Evolutionary conservation across 257 asterid genomes (phyloP).

Genomic region (Jacaranda copaia): DNA sequence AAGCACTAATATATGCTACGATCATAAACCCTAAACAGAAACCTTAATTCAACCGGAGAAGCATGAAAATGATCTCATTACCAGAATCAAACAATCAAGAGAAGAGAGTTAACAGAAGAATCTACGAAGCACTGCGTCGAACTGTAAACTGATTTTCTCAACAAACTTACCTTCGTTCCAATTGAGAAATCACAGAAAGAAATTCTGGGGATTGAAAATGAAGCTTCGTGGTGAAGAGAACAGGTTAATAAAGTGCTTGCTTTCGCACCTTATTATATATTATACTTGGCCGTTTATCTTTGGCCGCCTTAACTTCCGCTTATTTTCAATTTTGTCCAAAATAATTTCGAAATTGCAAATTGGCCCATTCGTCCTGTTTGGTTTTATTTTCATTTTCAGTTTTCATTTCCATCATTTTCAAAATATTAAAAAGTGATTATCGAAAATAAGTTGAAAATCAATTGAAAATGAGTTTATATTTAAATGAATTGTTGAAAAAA

Average conservation of each 20-base stretch:
- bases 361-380: not conserved
- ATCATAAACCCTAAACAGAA: slow-evolving; percentile 19
- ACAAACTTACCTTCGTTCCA: slow-evolving; percentile 17
- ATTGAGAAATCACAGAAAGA: slow-evolving; percentile 5
- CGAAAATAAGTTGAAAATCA: too few relatives aligned
- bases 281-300: not conserved
- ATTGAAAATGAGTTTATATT: too few relatives aligned
- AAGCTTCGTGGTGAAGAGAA: slow-evolving; percentile 32
- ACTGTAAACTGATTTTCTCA: not conserved
- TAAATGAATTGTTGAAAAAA: too few relatives aligned
- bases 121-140: too few relatives aligned
- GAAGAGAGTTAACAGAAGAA: not conserved
- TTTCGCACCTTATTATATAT: not conserved
- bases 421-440: too few relatives aligned
- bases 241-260: not conserved
- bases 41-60: not conserved
- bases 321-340: slow-evolving; percentile 5
- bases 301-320: slow-evolving; percentile 1
- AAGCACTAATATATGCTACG: not conserved
- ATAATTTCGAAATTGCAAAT: not conserved
- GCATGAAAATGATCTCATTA: not conserved
- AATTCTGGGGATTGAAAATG: slow-evolving; percentile 3
- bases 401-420: too few relatives aligned
- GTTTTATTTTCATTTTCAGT: too few relatives aligned
- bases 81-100: not conserved